Percentiles rank a stretch among this genome's conserved stretches.
Conservation (phyloP, 495 filamentous ascomycete genomes). For the Penicillium alfredii region DNA sequence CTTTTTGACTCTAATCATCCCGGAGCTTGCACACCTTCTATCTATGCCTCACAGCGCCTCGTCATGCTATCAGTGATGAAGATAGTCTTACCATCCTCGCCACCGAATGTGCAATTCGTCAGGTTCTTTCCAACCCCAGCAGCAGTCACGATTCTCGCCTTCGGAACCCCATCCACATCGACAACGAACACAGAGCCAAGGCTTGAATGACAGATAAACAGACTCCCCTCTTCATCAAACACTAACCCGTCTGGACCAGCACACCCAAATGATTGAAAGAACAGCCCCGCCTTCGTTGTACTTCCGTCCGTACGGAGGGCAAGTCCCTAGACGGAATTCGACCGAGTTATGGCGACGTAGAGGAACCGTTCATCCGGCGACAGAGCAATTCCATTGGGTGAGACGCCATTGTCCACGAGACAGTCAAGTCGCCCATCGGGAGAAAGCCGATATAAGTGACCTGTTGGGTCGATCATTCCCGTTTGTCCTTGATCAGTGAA, state of each 20-base stretch:
- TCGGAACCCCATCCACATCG: constrained; percentile 16
- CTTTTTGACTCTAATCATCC: too few relatives aligned
- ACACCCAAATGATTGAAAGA: constrained; percentile 23
- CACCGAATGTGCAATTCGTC: constrained; percentile 26
- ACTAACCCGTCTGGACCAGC: constrained; percentile 24
- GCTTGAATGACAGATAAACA: constrained; percentile 24
- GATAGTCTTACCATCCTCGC: constrained; percentile 16
- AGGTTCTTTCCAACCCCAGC: constrained; percentile 14
- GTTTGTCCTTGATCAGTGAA: constrained; percentile 32
- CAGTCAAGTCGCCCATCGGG: constrained; percentile 17
- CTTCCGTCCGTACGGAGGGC: constrained; percentile 24
- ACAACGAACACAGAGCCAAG: constrained; percentile 24
- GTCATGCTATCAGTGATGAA: constrained; percentile 26
- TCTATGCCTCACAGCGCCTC: too few relatives aligned
- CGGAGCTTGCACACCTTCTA: constrained; percentile 16
- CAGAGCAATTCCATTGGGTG: constrained; percentile 23
- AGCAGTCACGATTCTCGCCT: constrained; percentile 18
- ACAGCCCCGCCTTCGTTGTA: constrained; percentile 20
- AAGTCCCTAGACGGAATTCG: constrained; percentile 23
- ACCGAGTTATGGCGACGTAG: constrained; percentile 28
- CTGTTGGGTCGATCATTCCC: constrained; percentile 26
- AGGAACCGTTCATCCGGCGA: constrained; percentile 20
- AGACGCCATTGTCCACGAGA: constrained; percentile 21
- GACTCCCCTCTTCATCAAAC: constrained; percentile 22
- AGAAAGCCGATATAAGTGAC: constrained; percentile 20